Evolutionary conservation across 2,329 filamentous ascomycete genomes (phyloP), one percentile per base, ranked within the genome.

Genomic region (Akanthomyces uredinophilus): DNA sequence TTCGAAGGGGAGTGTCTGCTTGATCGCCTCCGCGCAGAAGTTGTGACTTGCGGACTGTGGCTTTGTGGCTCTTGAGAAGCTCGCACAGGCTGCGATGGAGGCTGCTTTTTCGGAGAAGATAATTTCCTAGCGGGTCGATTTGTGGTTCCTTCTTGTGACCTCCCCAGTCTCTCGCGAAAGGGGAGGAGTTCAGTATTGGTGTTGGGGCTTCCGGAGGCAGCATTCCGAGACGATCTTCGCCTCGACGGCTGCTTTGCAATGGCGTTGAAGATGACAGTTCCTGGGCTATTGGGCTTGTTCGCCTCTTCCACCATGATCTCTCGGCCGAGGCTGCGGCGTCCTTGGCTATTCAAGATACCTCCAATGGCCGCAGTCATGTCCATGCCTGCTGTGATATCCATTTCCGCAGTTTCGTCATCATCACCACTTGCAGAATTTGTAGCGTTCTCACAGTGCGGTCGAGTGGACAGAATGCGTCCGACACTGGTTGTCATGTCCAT

Each of bases 401-500:
- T 74, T 35, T 71, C 75, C 69, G 75, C 73, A 0, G 73, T 74
- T 3, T 68, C 71, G 44, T 76, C 71, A 29, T 76, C 74, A 4
- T 92, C 89, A 66, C 88, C 86, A 50, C 88, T 83, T 3, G 77
- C 75, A 8, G 73, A 68, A 22, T 76, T 76, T 18, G 76, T 71
- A 1, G 74, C 72, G 35, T 75, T 71, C 29, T 75, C 71, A 2
- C 71, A 68, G 29, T 74, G 69, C 4, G 68, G 64, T 27, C 70
- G 64, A 20, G 67, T 63, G 37, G 73, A 71, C 54, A 76, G 78
- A 63, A 96, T 96, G 5, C 85, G 83, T 5, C 92, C 92, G 50
- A 96, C 81, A 1, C 88, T 89, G 55, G 82, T 88, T 0, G 92
- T 96, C 58, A 96, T 85, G 58, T 96, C 92, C 92, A 96, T 96